Evolutionary conservation across 1,139 yeast genomes (phyloP).

Genomic region (Debaryomyces sp.): DNA sequence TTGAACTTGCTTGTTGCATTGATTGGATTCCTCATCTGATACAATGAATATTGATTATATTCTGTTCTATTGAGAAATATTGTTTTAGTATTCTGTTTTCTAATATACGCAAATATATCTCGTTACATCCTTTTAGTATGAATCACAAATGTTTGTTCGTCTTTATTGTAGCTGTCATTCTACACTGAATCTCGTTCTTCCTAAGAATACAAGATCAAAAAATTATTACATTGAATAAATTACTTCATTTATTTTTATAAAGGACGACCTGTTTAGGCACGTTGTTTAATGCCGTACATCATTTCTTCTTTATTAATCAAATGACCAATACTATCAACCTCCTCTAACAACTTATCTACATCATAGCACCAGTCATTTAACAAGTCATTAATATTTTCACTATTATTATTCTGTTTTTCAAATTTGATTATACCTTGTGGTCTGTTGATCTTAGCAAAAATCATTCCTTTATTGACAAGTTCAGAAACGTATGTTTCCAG

Average conservation of each 20-base stretch:
- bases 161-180: background rate
- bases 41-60: background rate
- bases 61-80: background rate
- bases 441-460: conserved; percentile 90
- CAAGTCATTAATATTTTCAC: conserved; percentile 67
- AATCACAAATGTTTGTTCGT: background rate
- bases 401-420: conserved; percentile 42
- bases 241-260: background rate
- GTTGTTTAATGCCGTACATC: conserved; percentile 73
- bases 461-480: conserved; percentile 86
- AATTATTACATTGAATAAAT: background rate
- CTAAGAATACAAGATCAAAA: no score
- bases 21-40: conserved; percentile 1
- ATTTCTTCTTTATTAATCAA: conserved; percentile 95
- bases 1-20: conserved; percentile 2
- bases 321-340: conserved; percentile 94
- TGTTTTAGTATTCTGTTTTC: background rate
- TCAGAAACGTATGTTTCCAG: conserved; percentile 85
- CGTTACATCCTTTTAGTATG: background rate
- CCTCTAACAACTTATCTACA: conserved; percentile 80
- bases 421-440: conserved; percentile 88
- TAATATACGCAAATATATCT: background rate
- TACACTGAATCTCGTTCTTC: no score
- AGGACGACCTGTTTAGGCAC: conserved; percentile 8
- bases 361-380: conserved; percentile 94